These are phyloP conservation scores for Taphrina flavorubra DNA, from an alignment of 1,139 yeast genomes.

Conservation along the genomic window DNA sequence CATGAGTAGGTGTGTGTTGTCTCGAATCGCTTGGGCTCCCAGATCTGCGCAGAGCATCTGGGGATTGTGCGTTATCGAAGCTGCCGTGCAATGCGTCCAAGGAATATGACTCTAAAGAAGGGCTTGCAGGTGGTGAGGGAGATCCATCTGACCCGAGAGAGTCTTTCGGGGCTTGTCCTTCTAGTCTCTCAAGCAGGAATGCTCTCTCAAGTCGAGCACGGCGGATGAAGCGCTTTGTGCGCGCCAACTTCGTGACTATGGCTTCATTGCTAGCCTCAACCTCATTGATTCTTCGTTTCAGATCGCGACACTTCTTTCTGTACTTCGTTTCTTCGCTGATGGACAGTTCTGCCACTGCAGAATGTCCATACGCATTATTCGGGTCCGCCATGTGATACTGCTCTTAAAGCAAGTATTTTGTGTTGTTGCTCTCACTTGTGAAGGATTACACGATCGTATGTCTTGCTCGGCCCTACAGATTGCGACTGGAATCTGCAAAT, in stretches of 20 bases:
- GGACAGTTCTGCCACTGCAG: constrained; percentile 15
- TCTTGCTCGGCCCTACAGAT: too few relatives aligned
- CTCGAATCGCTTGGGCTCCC: constrained; percentile 14
- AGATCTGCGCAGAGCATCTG: constrained; percentile 23
- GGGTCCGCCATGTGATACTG: constrained; percentile 26
- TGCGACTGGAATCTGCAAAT: too few relatives aligned
- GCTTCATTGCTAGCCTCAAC: constrained; percentile 81
- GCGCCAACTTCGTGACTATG: constrained; percentile 74
- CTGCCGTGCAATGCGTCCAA: constrained; percentile 4
- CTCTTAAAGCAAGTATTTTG: not conserved
- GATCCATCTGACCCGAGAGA: constrained; percentile 32
- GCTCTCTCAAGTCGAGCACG: constrained; percentile 83
- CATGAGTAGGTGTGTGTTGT: constrained; percentile 18
- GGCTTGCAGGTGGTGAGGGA: constrained; percentile 37
- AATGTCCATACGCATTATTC: constrained; percentile 16
- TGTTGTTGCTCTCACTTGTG: not conserved
- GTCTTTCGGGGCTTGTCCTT: constrained; percentile 53
- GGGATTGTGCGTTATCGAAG: constrained; percentile 1
- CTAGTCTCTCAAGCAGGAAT: constrained; percentile 77
- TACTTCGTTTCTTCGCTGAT: constrained; percentile 50
- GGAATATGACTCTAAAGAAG: constrained; percentile 34
- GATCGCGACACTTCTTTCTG: constrained; percentile 70
- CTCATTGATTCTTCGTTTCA: constrained; percentile 72
- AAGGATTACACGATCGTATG: too few relatives aligned
- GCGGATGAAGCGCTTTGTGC: constrained; percentile 78